Base-by-base conservation (phyloP, 768 basidiomycete genomes). In the Podaxis sp. region DNA sequence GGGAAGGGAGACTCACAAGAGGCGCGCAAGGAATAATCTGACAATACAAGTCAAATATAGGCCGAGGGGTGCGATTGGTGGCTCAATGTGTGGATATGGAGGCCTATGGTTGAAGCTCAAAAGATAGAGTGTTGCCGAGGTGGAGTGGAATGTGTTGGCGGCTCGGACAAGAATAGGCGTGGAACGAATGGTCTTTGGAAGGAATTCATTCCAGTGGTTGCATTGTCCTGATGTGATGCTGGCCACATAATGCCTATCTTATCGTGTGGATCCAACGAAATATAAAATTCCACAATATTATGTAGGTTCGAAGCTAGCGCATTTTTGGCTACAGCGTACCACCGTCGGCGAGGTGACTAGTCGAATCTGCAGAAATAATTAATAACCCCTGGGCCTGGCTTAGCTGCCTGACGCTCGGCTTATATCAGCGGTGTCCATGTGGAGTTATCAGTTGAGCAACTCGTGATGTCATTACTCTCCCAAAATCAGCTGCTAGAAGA, bases 91-190 rank as follows among this genome's bases (percentile, higher is more conserved):
- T 44, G 42, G 6, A 4, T 19, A 8, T 9, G 44, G 17, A 46
- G 6, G 17, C 44, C 19, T 17, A 7, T 22, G 44, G 44, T 19
- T 46, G 44, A 8, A n/a, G 44, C 2, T 19, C 19, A 15, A 8
- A 22, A 7, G 15, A 46, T n/a, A 46, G 44, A 46, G 17, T 22
- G 44, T 46, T 19, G 44, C n/a, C n/a, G 44, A 7, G 19, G 44
- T 46, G 44, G 39, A 40, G 55, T 17, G 28, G 52, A 15, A 7
- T 54, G 52, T 54, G 6, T 33, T 42, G 38, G 38, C 33, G 55
- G 52, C n/a, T 54, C 4, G 24, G 26, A 44, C 57, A 48, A 57
- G 42, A 26, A 57, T 44, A 57, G 42, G 40, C 39, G 55, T 40
- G 55, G 55, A 56, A 56, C 12, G 55, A 28, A 46, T 7, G n/a